Evolutionary conservation across 2,329 filamentous ascomycete genomes (phyloP), one percentile per base, ranked within the genome.

Genomic region (Fusarium sp.): DNA sequence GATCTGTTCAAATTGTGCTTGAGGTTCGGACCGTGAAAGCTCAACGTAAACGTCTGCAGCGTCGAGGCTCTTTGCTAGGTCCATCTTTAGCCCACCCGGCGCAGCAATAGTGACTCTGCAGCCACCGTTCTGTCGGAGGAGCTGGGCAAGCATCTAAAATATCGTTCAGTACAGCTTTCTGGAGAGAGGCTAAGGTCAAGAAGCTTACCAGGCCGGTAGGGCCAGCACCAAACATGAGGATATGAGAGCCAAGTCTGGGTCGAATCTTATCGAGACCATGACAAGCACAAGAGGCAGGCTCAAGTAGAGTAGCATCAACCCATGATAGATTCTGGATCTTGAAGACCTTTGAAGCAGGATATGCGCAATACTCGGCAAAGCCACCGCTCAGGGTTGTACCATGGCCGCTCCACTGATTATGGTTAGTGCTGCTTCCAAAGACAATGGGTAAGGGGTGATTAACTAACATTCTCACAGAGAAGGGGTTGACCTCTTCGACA

Each of bases 71-170:
- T 83, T 84, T 56, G 91, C 91, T 31, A 92, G 80, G 14, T 93
- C 86, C 85, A 93, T 89, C 82, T 93, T 93, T 50, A 91, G 80
- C 50, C 91, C 91, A 62, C 84, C 83, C 3, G 90, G 90, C 1
- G 90, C 89, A n/a, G 89, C 89, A 71, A 93, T 85, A 38, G 90
- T 89, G 56, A 92, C 88, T 70, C 90, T 87, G 77, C 89, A 91
- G 47, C 89, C 90, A 71, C 91, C 91, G 73, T 91, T 91, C 59
- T 87, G 84, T 55, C 84, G 82, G 57, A 91, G 82, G 69, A 91
- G 82, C 75, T 92, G 89, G 31, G 89, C 85, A 24, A 92, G 80
- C 76, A 86, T 80, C 78, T 81, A 21, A 8, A 44, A 39, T 3
- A 6, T 11, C 21, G 26, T 64, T 36, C 49, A 59, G 39, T 33